These are phyloP conservation scores for Termitomyces bulborhizus DNA, from an alignment of 768 basidiomycete species.

Conservation along the genomic window DNA sequence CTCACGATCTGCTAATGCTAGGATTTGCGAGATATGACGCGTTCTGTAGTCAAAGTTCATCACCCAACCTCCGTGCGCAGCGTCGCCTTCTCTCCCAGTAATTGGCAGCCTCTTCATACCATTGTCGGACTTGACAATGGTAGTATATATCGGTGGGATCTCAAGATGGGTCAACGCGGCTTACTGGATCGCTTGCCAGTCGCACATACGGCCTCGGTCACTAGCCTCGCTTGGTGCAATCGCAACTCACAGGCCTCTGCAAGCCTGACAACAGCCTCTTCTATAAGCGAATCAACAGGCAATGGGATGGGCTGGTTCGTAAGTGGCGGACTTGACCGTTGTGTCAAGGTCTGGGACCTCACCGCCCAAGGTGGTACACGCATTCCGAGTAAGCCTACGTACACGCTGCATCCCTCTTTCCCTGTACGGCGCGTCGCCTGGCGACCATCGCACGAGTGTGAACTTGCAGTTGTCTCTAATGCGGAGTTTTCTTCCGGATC, in stretches of 20 bases:
- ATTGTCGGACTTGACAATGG: constrained; percentile 67
- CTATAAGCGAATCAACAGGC: constrained; percentile 18
- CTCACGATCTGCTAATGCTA: constrained; percentile 17
- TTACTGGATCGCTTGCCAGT: constrained; percentile 66
- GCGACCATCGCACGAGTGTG: constrained; percentile 73
- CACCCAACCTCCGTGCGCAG: constrained; percentile 66
- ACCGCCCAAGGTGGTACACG: constrained; percentile 38
- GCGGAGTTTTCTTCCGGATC: constrained; percentile 35
- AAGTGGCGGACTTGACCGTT: constrained; percentile 73
- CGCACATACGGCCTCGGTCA: constrained; percentile 68
- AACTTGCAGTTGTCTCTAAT: constrained; percentile 69
- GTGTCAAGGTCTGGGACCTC: constrained; percentile 82
- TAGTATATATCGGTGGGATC: constrained; percentile 71
- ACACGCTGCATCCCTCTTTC: constrained; percentile 69
- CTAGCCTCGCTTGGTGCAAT: constrained; percentile 67
- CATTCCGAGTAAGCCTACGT: constrained; percentile 58
- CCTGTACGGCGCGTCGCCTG: constrained; percentile 70
- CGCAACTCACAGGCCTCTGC: constrained; percentile 16
- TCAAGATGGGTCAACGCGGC: constrained; percentile 71
- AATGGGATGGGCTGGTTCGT: constrained; percentile 65
- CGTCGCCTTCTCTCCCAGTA: constrained; percentile 63
- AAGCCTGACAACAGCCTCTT: constrained; percentile 2
- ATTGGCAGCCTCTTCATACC: constrained; percentile 61
- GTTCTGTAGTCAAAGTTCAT: constrained; percentile 64
- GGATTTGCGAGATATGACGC: constrained; percentile 71